phyloP scores from a whole-genome alignment of 2,329 filamentous ascomycete genomes.

The Diaporthe humulicola region DNA sequence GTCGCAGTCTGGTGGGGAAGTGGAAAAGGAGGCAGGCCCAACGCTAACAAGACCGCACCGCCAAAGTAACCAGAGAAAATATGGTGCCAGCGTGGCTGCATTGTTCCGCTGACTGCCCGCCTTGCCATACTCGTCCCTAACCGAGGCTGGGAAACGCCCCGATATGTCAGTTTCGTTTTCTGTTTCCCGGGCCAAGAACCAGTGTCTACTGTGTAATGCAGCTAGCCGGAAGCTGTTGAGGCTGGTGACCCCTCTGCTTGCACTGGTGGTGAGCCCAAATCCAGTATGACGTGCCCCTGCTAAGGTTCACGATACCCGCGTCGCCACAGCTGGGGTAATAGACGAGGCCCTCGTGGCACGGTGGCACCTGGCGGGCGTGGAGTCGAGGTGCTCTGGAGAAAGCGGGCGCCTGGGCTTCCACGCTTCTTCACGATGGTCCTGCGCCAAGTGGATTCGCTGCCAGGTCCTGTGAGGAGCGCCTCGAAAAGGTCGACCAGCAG shows the following conservation, averaged over 20 bases:
- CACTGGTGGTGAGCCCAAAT: neutral
- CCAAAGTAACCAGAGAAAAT: neutral
- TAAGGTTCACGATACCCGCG: neutral
- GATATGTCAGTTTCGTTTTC: neutral
- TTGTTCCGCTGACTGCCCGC: neutral
- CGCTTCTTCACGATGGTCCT: neutral
- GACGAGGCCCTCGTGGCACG: constrained; percentile 12
- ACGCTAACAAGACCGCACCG: neutral
- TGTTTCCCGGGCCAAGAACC: neutral
- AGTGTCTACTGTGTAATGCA: neutral
- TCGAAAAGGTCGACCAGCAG: neutral
- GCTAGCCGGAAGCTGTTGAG: constrained; percentile 12
- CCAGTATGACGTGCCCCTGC: constrained; percentile 24
- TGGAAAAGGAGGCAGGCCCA: constrained; percentile 9
- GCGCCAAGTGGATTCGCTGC: constrained; percentile 19
- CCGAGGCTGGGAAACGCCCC: constrained; percentile 7
- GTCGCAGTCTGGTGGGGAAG: constrained; percentile 28
- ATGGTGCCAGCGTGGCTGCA: neutral
- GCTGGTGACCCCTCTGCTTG: constrained; percentile 22
- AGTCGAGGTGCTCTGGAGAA: neutral
- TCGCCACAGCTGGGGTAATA: constrained; percentile 26
- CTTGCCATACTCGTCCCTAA: neutral
- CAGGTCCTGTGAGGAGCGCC: constrained; percentile 22
- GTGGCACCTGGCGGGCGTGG: constrained; percentile 8
- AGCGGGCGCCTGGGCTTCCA: neutral